A percentile compares a stretch with the other conserved stretches of the same genome.
Conservation (phyloP, 2,329 filamentous ascomycete genomes). For the Trichoderma polysporum region DNA sequence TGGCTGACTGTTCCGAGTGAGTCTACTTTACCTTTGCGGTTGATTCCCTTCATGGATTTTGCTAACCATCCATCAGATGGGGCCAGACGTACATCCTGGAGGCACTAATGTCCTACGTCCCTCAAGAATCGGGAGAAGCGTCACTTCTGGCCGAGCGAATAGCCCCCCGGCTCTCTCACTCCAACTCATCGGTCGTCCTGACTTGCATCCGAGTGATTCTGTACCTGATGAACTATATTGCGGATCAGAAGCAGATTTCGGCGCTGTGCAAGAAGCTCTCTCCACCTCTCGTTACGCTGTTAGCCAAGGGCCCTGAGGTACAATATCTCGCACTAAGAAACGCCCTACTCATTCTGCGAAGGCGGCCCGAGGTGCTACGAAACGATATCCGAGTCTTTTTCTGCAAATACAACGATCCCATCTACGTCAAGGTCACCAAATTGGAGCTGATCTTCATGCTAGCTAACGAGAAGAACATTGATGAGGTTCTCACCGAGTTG, state of each 20-base stretch:
- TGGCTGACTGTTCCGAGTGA: constrained; percentile 95
- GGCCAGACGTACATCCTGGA: constrained; percentile 98
- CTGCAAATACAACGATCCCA: constrained; percentile 99
- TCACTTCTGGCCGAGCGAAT: constrained; percentile 89
- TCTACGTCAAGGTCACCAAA: constrained; percentile 99
- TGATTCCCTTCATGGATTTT: background rate
- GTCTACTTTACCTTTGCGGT: constrained; percentile 34
- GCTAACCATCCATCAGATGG: constrained; percentile 62
- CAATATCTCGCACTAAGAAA: constrained; percentile 95
- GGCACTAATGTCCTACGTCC: constrained; percentile 95
- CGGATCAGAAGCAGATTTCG: constrained; percentile 83
- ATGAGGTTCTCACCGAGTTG: constrained; percentile 89
- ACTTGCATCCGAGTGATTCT: constrained; percentile 95
- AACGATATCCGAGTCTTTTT: constrained; percentile 99
- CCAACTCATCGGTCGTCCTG: constrained; percentile 92
- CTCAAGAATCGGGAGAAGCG: constrained; percentile 85
- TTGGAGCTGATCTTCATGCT: constrained; percentile 99
- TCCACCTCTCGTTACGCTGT: constrained; percentile 86
- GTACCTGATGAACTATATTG: constrained; percentile 98
- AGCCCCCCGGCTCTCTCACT: constrained; percentile 91
- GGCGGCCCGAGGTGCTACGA: constrained; percentile 85
- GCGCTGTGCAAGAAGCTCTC: constrained; percentile 89
- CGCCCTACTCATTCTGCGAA: constrained; percentile 87
- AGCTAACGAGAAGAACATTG: constrained; percentile 91
- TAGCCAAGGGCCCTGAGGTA: constrained; percentile 97